phyloP scores from a whole-genome alignment of 202 grass and related monocot genomes.

The Panicum hallii region DNA sequence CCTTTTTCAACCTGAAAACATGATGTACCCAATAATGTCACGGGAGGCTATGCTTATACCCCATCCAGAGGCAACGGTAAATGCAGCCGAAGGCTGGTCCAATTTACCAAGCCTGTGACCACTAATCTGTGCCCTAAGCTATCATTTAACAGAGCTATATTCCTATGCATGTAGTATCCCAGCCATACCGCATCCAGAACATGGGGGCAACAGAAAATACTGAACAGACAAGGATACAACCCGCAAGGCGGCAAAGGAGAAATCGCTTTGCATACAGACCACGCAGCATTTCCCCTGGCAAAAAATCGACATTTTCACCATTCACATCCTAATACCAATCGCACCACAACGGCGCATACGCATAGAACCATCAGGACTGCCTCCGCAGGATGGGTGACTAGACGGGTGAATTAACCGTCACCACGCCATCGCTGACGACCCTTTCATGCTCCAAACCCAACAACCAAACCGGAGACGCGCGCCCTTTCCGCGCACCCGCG shows the following conservation, averaged over 20 bases:
- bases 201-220: neutral
- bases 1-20: neutral
- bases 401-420: neutral
- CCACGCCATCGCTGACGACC: neutral
- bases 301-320: neutral
- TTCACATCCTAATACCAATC: neutral
- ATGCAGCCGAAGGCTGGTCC: neutral
- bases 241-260: no score
- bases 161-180: neutral
- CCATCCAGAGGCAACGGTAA: neutral
- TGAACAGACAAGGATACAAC: neutral
- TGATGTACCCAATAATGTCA: neutral
- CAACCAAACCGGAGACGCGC: neutral
- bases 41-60: neutral
- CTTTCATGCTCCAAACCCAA: neutral
- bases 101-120: neutral
- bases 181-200: neutral
- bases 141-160: neutral
- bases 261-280: no score
- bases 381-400: neutral
- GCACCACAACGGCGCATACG: neutral
- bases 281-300: neutral
- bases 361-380: neutral
- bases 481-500: neutral
- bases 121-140: neutral